Percentiles rank a stretch among this genome's conserved stretches.
Conservation (phyloP, 176 grass and related monocot genomes). For the Saccharum officinarum region DNA sequence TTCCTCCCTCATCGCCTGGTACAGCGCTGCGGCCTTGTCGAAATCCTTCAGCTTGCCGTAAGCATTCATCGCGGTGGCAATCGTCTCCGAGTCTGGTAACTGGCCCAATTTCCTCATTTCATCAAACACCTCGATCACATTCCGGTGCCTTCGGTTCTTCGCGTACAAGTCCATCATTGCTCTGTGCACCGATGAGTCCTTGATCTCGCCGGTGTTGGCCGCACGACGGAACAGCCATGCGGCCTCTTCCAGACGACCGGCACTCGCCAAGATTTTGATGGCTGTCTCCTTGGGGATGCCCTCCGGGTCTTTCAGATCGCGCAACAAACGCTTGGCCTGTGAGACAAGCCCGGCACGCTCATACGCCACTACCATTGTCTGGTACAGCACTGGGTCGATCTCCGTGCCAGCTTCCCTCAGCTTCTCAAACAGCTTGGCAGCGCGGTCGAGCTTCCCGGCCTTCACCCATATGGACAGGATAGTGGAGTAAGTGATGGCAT, state of each 20-base stretch:
- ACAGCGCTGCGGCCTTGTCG: constrained; percentile 52
- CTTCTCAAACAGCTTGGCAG: constrained; percentile 83
- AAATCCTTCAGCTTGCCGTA: constrained; percentile 85
- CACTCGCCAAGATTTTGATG: constrained; percentile 77
- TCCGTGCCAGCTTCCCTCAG: constrained; percentile 70
- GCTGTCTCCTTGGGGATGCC: constrained; percentile 71
- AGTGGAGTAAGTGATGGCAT: constrained; percentile 90
- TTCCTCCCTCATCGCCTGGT: constrained; percentile 67
- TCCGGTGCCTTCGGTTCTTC: constrained; percentile 62
- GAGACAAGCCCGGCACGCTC: constrained; percentile 72
- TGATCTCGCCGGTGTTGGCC: constrained; percentile 48
- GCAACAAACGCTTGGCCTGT: constrained; percentile 68
- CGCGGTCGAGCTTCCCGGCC: constrained; percentile 83
- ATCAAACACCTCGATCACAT: constrained; percentile 79
- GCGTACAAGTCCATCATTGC: constrained; percentile 76
- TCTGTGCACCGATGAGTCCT: constrained; percentile 60
- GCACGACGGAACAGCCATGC: constrained; percentile 84
- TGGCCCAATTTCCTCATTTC: constrained; percentile 62
- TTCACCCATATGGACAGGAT: constrained; percentile 91
- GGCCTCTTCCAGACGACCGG: constrained; percentile 84
- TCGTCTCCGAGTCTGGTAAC: constrained; percentile 81
- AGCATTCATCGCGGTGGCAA: constrained; percentile 81
- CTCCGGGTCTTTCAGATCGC: constrained; percentile 65
- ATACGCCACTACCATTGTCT: constrained; percentile 93
- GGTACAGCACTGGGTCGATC: constrained; percentile 91